Evolutionary conservation across 2,329 filamentous ascomycete species (phyloP), one percentile per base, ranked within the genome.

Genomic region (Fusarium napiforme): DNA sequence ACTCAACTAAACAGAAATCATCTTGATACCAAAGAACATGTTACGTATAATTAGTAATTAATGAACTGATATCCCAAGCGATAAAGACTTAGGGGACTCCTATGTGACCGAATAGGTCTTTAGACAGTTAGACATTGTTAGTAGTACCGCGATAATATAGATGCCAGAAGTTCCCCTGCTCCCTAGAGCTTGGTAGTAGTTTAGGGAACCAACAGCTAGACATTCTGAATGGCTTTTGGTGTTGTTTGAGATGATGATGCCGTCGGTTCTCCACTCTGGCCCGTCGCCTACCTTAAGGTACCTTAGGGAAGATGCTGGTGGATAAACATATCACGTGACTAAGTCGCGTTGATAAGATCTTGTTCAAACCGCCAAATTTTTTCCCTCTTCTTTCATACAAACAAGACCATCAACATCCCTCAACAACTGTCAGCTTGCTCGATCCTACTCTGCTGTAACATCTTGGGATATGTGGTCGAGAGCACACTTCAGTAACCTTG

Each of bases 381-480:
- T 78, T 74, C 75, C 75, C 71, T 76, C 77, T 75, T 77, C 76
- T 78, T 77, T 74, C 59, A 79, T 73, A 82, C 70, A 82, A 80
- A 61, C 73, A 73, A 85, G 84, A 86, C 85, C 85, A 84, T 83
- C 80, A 79, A 83, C 76, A 73, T 75, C 73, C 74, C 68, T 81
- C 82, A 82, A 82, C 81, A 78, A 83, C 82, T 79, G 82, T 79
- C 80, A 81, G 82, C 80, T 64, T 76, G 74, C 67, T 79, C 74
- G 78, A 75, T 60, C 71, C 70, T 76, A 81, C 78, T 80, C 79
- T 81, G 78, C 86, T 87, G 87, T 82, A 74, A 78, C 84, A 84
- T 85, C 49, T 82, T 83, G 82, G 84, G 85, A 85, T 86, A 82
- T 66, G 85, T 86, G 84, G 88, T 89, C 88, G 80, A 90, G 88